phyloP scores from a whole-genome alignment of 768 basidiomycete genomes.

The Suillus tomentosus region DNA sequence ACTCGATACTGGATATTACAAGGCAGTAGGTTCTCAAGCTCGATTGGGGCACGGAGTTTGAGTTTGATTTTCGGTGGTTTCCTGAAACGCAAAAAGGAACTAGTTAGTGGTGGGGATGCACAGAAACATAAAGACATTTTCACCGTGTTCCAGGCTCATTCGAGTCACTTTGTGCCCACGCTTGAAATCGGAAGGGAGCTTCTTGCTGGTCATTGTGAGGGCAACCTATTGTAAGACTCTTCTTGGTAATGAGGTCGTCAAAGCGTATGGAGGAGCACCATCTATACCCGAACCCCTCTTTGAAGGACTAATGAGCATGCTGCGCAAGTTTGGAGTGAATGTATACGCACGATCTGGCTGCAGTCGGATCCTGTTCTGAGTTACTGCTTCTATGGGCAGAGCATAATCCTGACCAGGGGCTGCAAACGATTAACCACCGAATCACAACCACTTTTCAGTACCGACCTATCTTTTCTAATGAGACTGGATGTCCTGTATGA shows the following conservation, averaged over 20 bases:
- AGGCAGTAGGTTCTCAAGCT: conserved; percentile 95
- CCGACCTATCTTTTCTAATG: too few species aligned
- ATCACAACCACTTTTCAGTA: too few species aligned
- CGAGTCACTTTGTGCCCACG: conserved; percentile 79
- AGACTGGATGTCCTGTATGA: too few species aligned
- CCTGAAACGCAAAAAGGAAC: conserved; percentile 41
- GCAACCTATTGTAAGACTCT: conserved; percentile 79
- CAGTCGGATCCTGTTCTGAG: conserved; percentile 76
- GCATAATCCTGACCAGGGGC: too few species aligned
- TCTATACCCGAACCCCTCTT: conserved; percentile 95
- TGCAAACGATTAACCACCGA: too few species aligned
- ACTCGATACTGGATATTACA: conserved; percentile 96
- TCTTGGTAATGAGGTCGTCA: conserved; percentile 78
- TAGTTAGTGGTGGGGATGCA: neutral
- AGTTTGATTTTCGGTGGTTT: conserved; percentile 85
- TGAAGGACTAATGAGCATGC: conserved; percentile 4
- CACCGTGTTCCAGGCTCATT: conserved; percentile 58
- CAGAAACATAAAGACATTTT: conserved; percentile 21
- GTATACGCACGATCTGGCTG: conserved; percentile 84
- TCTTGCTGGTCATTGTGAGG: conserved; percentile 79
- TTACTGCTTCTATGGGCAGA: too few species aligned
- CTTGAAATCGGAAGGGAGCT: conserved; percentile 92
- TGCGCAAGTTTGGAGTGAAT: neutral
- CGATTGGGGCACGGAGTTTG: conserved; percentile 88
- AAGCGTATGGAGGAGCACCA: conserved; percentile 90